Evolutionary conservation across 2,329 filamentous ascomycete genomes (phyloP), one percentile per base, ranked within the genome.

Genomic region (Pyricularia sp.): DNA sequence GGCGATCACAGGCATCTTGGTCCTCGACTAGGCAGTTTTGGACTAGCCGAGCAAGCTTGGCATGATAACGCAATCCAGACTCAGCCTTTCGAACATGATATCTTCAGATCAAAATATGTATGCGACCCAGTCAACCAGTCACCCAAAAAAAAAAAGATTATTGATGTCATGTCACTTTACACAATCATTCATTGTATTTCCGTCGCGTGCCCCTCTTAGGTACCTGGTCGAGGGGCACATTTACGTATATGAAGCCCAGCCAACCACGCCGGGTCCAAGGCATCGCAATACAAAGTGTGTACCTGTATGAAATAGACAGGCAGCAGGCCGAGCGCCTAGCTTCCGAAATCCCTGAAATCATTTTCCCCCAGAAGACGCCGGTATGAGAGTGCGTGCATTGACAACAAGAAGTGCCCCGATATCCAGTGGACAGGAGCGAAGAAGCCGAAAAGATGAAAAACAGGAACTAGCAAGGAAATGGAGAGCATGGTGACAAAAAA

Each of bases 351-450:
- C 58, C 58, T 26, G 10, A 61, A 61, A 61, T 61, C 58, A 61
- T 61, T 61, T 11, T 28, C 23, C 58, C 58, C 58, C 42, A 55
- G 28, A 20, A 61, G 64, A 77, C 75, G 71, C 79, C 75, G 68
- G 75, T 61, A 68, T 42, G 25, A 63, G 55, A 69, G 67, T 69
- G 67, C 23, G 65, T 67, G 67, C 68, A 65, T 25, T 61, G 25
- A 26, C 11, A 23, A 59, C n/a, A 28, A 61, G 25, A 26, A 61
- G n/a, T 14, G 23, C 58, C 23, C 58, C 23, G 25, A 25, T 61
- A 61, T 26, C 63, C 63, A 36, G 31, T 36, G 63, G 63, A 31
- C 20, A 30, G 28, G 63, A 31, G 63, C 28, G 3, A 65, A 65
- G 28, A n/a, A 65, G n/a, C 9, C 17, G 17, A 11, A 12, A 28